Conservation (phyloP, 768 basidiomycete genomes). For the Auricularia sp. region DNA sequence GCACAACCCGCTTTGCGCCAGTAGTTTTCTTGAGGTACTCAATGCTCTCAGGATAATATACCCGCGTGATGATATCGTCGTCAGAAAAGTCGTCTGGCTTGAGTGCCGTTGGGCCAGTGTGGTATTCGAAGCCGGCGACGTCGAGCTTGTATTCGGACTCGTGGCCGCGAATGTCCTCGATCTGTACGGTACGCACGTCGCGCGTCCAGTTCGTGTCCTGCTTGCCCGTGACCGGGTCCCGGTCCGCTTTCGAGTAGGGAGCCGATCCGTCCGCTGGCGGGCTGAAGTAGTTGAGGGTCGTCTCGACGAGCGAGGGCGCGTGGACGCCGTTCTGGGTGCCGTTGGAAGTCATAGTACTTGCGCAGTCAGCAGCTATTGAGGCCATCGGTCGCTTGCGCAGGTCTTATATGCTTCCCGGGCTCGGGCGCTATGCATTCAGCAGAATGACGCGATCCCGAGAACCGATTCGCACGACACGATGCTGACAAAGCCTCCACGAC, state of each 20-base stretch:
- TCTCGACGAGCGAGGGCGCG: slow-evolving; percentile 1
- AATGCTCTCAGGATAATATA: slow-evolving; percentile 53
- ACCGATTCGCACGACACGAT: not conserved
- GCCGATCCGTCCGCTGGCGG: slow-evolving; percentile 30
- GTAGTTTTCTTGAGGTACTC: slow-evolving; percentile 49
- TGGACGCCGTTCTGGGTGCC: not conserved
- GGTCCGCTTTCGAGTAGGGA: slow-evolving; percentile 29
- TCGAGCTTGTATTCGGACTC: slow-evolving; percentile 37
- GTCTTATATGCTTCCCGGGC: not conserved
- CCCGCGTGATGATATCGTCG: slow-evolving; percentile 40
- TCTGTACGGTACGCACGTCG: slow-evolving; percentile 22
- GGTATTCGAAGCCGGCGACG: slow-evolving; percentile 39
- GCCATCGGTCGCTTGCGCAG: not conserved
- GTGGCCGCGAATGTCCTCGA: slow-evolving; percentile 47
- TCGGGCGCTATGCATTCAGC: not conserved
- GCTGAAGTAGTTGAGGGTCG: slow-evolving; percentile 22
- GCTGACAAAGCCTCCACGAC: not conserved
- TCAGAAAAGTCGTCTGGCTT: slow-evolving; percentile 28
- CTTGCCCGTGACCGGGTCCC: slow-evolving; percentile 25
- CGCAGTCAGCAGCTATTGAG: not conserved
- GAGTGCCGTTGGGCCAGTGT: not conserved
- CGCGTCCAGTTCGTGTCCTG: slow-evolving; percentile 27
- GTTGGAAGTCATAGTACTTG: not conserved
- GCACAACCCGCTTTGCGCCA: slow-evolving; percentile 47
- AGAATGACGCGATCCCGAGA: not conserved